Percentiles rank a stretch among this genome's conserved stretches.
phyloP scores from a whole-genome alignment of 169 alveolate species.

The Eimeria maxima region DNA sequence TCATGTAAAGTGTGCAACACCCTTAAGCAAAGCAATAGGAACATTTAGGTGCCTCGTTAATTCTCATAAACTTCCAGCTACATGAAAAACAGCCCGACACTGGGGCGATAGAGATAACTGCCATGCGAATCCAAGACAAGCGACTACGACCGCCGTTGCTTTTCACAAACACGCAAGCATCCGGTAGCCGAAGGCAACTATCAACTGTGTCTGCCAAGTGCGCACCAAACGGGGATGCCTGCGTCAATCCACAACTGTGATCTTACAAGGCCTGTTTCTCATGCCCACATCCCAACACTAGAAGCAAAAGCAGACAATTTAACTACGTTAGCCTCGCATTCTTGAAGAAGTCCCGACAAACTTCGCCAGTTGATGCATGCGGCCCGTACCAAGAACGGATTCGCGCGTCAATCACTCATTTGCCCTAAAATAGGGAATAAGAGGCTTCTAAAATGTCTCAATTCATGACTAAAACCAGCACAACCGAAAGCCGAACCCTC shows the following conservation, averaged over 20 bases:
- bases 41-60: background rate
- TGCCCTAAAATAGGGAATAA: background rate
- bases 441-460: background rate
- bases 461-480: background rate
- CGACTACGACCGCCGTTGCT: background rate
- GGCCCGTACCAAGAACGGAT: background rate
- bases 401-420: background rate
- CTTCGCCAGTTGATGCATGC: background rate
- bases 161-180: background rate
- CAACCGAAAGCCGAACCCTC: background rate
- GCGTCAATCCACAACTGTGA: background rate
- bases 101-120: background rate
- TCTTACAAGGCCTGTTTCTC: background rate
- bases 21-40: background rate
- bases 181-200: background rate
- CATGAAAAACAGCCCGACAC: too few relatives aligned
- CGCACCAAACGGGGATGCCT: background rate
- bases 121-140: background rate
- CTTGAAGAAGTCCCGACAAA: background rate
- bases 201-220: background rate
- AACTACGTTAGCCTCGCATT: background rate
- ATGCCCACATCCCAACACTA: background rate
- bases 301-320: background rate
- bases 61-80: background rate
- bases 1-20: background rate